A percentile compares a stretch with the other conserved stretches of the same genome.
Evolutionary conservation across 148 eudicot genomes (phyloP).

Genomic region (Camellia japonica): DNA sequence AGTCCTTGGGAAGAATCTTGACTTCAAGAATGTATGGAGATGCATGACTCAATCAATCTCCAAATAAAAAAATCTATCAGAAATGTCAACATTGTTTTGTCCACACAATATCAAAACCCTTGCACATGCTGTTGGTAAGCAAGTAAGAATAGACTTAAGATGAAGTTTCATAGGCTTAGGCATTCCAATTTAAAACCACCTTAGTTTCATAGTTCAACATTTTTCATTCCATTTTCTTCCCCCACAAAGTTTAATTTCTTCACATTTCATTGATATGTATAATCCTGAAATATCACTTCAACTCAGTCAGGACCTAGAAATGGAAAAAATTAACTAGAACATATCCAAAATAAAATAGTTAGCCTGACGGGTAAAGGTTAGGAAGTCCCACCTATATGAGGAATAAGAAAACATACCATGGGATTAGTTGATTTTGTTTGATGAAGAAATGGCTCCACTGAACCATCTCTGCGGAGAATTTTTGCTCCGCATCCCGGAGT

Average conservation of each 20-base stretch:
- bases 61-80: neutral
- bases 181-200: neutral
- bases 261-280: neutral
- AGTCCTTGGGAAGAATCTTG: neutral
- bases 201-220: neutral
- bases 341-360: neutral
- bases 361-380: neutral
- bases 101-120: neutral
- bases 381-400: neutral
- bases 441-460: slow-evolving; percentile 35
- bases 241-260: neutral
- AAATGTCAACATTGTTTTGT: neutral
- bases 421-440: slow-evolving; percentile 29
- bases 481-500: slow-evolving; percentile 49
- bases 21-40: neutral
- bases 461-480: slow-evolving; percentile 36
- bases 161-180: neutral
- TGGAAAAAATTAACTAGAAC: neutral
- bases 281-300: neutral
- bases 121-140: neutral
- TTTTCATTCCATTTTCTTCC: neutral
- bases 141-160: neutral
- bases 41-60: neutral
- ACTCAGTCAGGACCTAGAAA: neutral
- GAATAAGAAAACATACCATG: slow-evolving; percentile 30